Evolutionary conservation across 192 early-diverging fungal species (phyloP), one percentile per base, ranked within the genome.

Genomic region (Coemansia sp.): DNA sequence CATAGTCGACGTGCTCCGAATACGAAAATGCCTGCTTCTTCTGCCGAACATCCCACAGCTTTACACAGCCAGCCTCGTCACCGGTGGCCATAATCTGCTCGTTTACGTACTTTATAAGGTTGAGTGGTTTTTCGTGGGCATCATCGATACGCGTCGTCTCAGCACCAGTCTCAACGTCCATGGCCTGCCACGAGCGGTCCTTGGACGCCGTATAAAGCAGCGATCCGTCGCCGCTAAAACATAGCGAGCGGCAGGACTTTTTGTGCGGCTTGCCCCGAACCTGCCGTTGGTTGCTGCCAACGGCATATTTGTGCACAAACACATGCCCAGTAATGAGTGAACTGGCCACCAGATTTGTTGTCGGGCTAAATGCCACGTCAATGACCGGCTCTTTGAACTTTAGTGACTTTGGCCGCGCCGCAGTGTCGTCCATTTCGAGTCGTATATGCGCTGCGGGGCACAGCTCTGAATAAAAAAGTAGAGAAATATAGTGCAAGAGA

Each of bases 21-120:
- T 92, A 97, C 19, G 88, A 83, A 83, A 88, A 87, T 6, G 89
- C 86, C 23, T 85, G 85, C 62, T 91, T 91, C 53, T 88, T 83
- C 60, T 87, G 82, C 59, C 94, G 84, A 39, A 85, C 82, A 71
- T 99, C 97, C 97, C 97, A 99, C 60, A 98, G 79, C 87, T 70
- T 79, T 15, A 99, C 90, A 32, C 83, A 73, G 15, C 97, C 97
- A 0, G 72, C 82, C 73, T 99, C 97, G 66, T 98, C 97, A 12
- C 95, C 97, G 1, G 97, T 93, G 0, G 93, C 94, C 6, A 99
- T 50, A 11, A 92, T 83, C 58, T 85, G 82, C 59, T 93, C 88
- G 66, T 86, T 87, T 48, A 99, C 64, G 11, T 84, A 64, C 9
- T 82, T 76, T 29, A 99, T 66, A 11, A 85, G 45, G 72, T 98